These are phyloP conservation scores for Colletotrichum sp. DNA, from an alignment of 2,329 filamentous ascomycete species.

Conservation along the genomic window DNA sequence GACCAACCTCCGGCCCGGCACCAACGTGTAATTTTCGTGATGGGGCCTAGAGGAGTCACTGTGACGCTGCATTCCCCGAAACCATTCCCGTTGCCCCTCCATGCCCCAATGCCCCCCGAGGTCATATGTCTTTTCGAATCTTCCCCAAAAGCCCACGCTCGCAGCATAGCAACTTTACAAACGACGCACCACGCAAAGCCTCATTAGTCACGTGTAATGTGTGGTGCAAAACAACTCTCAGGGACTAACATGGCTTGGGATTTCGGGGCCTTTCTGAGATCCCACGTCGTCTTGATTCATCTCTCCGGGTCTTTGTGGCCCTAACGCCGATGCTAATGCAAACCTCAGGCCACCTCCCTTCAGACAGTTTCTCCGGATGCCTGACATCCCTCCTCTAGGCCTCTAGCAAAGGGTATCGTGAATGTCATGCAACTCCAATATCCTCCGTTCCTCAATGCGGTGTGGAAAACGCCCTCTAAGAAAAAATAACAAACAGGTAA, in stretches of 20 bases:
- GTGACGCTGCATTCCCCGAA: not conserved
- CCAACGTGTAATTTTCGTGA: not conserved
- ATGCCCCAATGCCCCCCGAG: not conserved
- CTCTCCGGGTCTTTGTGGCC: not conserved
- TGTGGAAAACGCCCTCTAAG: not conserved
- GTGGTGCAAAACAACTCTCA: not conserved
- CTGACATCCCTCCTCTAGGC: not conserved
- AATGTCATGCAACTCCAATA: not conserved
- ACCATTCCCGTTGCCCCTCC: not conserved
- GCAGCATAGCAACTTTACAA: not conserved
- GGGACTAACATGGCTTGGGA: not conserved
- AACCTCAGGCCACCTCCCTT: not conserved
- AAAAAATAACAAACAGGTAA: not conserved
- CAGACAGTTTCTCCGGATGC: not conserved
- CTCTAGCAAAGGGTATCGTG: slow-evolving; percentile 13
- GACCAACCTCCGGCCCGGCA: not conserved
- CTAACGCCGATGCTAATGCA: not conserved
- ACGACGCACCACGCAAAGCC: not conserved
- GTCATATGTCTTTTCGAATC: not conserved
- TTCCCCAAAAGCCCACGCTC: not conserved
- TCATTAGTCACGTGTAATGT: not conserved
- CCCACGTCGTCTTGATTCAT: not conserved
- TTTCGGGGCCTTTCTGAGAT: not conserved
- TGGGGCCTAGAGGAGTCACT: not conserved
- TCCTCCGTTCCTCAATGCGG: not conserved